Percentiles rank a stretch among this genome's conserved stretches.
Evolutionary conservation across 495 filamentous ascomycete genomes (phyloP).

Genomic region (Annulohypoxylon nitens): DNA sequence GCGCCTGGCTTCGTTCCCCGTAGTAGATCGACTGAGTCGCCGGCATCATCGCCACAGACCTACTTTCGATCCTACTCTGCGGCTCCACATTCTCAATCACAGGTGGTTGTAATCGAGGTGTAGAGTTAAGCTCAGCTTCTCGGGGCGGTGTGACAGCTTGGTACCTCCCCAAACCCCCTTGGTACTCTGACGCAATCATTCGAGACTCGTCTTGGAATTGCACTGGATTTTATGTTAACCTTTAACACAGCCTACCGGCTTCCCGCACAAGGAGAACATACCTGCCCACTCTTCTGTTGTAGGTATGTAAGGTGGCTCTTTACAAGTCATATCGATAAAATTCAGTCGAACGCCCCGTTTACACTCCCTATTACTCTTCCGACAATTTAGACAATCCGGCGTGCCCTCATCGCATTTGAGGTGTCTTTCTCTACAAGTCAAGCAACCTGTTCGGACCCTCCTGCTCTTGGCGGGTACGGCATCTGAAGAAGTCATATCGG

Average conservation of each 20-base stretch:
- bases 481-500: constrained; percentile 47
- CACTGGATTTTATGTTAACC: constrained; percentile 57
- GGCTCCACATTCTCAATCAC: constrained; percentile 25
- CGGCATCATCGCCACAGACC: constrained; percentile 27
- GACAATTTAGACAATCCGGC: constrained; percentile 87
- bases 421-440: constrained; percentile 80
- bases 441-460: constrained; percentile 80
- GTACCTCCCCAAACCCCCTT: constrained; percentile 83
- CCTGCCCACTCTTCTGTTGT: constrained; percentile 77
- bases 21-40: constrained; percentile 43
- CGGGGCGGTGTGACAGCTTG: constrained; percentile 45
- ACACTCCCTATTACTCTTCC: constrained; percentile 87
- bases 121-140: constrained; percentile 39
- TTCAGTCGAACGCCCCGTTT: constrained; percentile 90
- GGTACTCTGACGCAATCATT: constrained; percentile 91
- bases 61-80: constrained; percentile 20
- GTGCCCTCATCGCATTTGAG: constrained; percentile 81
- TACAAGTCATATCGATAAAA: constrained; percentile 87
- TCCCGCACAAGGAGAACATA: constrained; percentile 40
- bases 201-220: constrained; percentile 90
- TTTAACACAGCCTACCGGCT: background rate
- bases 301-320: constrained; percentile 74
- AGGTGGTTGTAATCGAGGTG: constrained; percentile 27
- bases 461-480: constrained; percentile 69
- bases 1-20: constrained; percentile 36